Evolutionary conservation across 2,329 filamentous ascomycete species (phyloP).

Genomic region (Monilinia vaccinii-corymbosi): DNA sequence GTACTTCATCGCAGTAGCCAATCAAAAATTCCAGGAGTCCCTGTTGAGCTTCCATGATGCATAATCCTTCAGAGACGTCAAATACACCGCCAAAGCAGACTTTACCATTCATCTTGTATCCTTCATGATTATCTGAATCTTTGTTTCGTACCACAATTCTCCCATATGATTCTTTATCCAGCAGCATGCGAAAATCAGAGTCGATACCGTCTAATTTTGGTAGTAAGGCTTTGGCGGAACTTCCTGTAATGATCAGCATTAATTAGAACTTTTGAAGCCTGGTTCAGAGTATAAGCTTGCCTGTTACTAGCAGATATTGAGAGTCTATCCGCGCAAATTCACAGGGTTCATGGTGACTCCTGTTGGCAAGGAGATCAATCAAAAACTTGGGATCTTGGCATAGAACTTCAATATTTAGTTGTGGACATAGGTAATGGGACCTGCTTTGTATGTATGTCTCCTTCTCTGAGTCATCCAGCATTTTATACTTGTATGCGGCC

Average conservation of each 20-base stretch:
- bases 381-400: not conserved
- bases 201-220: not conserved
- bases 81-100: not conserved
- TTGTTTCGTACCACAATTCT: not conserved
- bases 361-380: not conserved
- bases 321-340: not conserved
- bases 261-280: not conserved
- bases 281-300: not conserved
- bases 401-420: not conserved
- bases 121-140: not conserved
- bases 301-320: no score
- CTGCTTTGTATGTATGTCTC: not conserved
- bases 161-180: not conserved
- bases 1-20: not conserved
- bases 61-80: not conserved
- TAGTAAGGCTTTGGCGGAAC: not conserved
- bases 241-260: not conserved
- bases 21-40: not conserved
- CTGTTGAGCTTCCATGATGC: not conserved
- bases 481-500: not conserved
- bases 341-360: not conserved
- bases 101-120: not conserved
- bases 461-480: not conserved
- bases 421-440: not conserved
- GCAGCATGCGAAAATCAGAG: not conserved